These are phyloP conservation scores for Hanseniaspora mollemarum DNA, from an alignment of 805 yeast genomes.

Conservation along the genomic window DNA sequence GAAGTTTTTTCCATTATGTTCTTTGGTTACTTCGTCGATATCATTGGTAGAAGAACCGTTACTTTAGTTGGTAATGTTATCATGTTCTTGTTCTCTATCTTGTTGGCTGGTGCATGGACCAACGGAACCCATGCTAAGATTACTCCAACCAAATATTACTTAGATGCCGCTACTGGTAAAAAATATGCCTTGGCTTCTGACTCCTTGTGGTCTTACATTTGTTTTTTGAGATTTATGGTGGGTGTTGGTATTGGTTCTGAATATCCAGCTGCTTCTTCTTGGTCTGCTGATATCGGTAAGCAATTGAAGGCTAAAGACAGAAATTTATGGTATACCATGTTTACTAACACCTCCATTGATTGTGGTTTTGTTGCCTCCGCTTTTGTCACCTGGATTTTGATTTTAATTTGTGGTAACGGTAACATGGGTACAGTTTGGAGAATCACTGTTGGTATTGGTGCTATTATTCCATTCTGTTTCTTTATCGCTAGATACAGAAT, in stretches of 20 bases:
- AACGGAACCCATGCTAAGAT: constrained; percentile 38
- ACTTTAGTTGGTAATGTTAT: constrained; percentile 70
- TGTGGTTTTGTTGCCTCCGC: constrained; percentile 72
- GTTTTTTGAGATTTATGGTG: constrained; percentile 51
- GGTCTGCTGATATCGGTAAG: constrained; percentile 89
- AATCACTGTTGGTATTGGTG: constrained; percentile 80
- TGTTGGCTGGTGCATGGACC: constrained; percentile 86
- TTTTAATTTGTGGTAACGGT: constrained; percentile 66
- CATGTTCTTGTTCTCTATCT: constrained; percentile 66
- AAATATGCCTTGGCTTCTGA: constrained; percentile 11
- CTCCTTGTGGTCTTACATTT: constrained; percentile 13
- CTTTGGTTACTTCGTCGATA: constrained; percentile 75
- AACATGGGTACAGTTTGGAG: constrained; percentile 85
- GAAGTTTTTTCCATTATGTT: constrained; percentile 75
- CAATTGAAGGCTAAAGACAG: constrained; percentile 76
- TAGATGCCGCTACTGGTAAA: constrained; percentile 75
- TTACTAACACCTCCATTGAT: constrained; percentile 83
- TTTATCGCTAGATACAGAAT: constrained; percentile 68
- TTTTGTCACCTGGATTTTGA: constrained; percentile 72
- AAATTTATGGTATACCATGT: constrained; percentile 82
- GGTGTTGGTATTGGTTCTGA: constrained; percentile 94
- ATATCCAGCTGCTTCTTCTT: constrained; percentile 78
- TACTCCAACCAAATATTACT: constrained; percentile 50
- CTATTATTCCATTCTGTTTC: constrained; percentile 69
- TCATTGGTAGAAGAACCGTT: constrained; percentile 66